Percentiles rank a stretch among this genome's conserved stretches.
phyloP scores from a whole-genome alignment of 1,284 basidiomycete species.

The Heterobasidion parviporum region DNA sequence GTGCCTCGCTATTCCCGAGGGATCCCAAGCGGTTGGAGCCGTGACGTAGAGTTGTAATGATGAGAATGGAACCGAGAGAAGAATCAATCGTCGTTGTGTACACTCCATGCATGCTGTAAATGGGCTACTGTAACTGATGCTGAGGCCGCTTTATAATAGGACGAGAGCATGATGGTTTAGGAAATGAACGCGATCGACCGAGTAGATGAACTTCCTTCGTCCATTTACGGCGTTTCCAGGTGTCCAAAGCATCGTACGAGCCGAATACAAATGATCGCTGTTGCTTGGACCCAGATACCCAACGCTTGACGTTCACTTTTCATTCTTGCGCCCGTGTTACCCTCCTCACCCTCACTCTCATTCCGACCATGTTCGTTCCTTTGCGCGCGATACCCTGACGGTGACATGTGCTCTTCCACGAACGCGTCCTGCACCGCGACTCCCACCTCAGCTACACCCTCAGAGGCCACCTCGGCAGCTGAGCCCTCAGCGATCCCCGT shows the following conservation, averaged over 20 bases:
- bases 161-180: too few species aligned
- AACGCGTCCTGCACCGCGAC: neutral
- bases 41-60: slow-evolving; percentile 22
- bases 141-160: neutral
- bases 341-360: neutral
- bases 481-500: slow-evolving; percentile 1
- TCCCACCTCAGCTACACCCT: slow-evolving; percentile 5
- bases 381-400: neutral
- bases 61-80: neutral
- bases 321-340: neutral
- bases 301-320: neutral
- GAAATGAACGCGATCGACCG: too few species aligned
- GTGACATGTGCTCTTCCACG: neutral
- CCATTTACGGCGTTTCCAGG: neutral
- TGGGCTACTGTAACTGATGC: neutral
- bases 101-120: neutral
- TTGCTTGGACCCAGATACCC: neutral
- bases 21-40: slow-evolving; percentile 82
- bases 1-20: slow-evolving; percentile 92
- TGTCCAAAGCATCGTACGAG: neutral
- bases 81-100: neutral
- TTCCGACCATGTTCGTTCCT: neutral
- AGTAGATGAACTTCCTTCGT: neutral
- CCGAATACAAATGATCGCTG: neutral
- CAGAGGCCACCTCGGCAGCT: slow-evolving; percentile 3